These are phyloP conservation scores for Pseudocercospora fuligena DNA, from an alignment of 2,329 filamentous ascomycete genomes.

Conservation along the genomic window DNA sequence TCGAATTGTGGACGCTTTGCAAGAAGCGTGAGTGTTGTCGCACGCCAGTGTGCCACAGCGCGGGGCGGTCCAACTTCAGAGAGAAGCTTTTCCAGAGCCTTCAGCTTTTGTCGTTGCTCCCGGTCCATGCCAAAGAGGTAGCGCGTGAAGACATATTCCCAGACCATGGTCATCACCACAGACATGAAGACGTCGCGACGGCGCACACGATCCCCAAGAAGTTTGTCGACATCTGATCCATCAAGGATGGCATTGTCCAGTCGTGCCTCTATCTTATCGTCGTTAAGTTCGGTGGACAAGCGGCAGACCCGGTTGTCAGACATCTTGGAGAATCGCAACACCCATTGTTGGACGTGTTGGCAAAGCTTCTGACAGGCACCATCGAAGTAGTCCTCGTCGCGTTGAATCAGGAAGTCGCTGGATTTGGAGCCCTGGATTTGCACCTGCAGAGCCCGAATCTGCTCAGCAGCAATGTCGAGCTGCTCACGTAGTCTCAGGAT, in stretches of 20 bases:
- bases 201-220: conserved; percentile 83
- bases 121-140: conserved; percentile 99
- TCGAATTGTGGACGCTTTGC: conserved; percentile 79
- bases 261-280: conserved; percentile 91
- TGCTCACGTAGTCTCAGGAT: conserved; percentile 78
- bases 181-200: conserved; percentile 97
- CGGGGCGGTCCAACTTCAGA: conserved; percentile 82
- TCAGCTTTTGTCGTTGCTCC: conserved; percentile 96
- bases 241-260: conserved; percentile 94
- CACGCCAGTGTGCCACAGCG: conserved; percentile 97
- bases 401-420: conserved; percentile 77
- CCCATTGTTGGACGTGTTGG: conserved; percentile 96
- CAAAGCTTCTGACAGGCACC: conserved; percentile 91
- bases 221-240: conserved; percentile 87
- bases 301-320: conserved; percentile 90
- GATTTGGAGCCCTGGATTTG: conserved; percentile 61
- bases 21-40: conserved; percentile 88
- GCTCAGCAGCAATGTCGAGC: conserved; percentile 71
- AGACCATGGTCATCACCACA: conserved; percentile 98
- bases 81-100: conserved; percentile 89
- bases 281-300: conserved; percentile 79
- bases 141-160: conserved; percentile 97
- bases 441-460: conserved; percentile 64
- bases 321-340: conserved; percentile 95
- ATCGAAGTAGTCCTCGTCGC: conserved; percentile 95